phyloP scores from a whole-genome alignment of 129 eudicot species.

The Smallanthus sonchifolius region DNA sequence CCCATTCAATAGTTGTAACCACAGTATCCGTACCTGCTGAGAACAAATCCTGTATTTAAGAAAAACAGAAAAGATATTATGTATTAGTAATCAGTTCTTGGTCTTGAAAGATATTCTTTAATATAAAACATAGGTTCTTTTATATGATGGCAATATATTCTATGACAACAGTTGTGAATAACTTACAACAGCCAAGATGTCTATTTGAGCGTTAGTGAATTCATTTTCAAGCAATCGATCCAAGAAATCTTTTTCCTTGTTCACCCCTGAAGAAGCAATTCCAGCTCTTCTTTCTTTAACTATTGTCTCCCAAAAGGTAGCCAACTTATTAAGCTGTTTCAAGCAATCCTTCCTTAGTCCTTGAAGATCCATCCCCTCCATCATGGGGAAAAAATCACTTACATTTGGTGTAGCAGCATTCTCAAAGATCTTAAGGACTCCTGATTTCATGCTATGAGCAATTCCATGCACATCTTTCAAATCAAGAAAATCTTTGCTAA shows the following conservation, averaged over 20 bases:
- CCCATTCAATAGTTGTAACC: conserved; percentile 26
- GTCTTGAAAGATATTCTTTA: no score
- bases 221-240: conserved; percentile 6
- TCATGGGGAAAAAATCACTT: not conserved
- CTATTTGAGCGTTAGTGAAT: conserved; percentile 11
- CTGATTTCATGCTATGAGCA: not conserved
- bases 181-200: conserved; percentile 3
- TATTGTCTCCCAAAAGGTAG: not conserved
- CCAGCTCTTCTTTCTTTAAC: not conserved
- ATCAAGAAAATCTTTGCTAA: not conserved
- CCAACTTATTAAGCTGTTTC: not conserved
- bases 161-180: not conserved
- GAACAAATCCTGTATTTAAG: conserved; percentile 13
- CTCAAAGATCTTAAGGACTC: not conserved
- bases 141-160: no score
- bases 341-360: not conserved
- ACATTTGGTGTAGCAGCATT: not conserved
- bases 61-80: not conserved
- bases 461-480: not conserved
- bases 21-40: conserved; percentile 27
- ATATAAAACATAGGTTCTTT: no score
- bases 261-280: not conserved
- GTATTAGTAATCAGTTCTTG: not conserved
- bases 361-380: not conserved
- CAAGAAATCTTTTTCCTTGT: not conserved